Percentiles rank a stretch among this genome's conserved stretches.
These are phyloP conservation scores for Lachnellula subtilissima DNA, from an alignment of 2,329 filamentous ascomycete genomes.

Conservation along the genomic window DNA sequence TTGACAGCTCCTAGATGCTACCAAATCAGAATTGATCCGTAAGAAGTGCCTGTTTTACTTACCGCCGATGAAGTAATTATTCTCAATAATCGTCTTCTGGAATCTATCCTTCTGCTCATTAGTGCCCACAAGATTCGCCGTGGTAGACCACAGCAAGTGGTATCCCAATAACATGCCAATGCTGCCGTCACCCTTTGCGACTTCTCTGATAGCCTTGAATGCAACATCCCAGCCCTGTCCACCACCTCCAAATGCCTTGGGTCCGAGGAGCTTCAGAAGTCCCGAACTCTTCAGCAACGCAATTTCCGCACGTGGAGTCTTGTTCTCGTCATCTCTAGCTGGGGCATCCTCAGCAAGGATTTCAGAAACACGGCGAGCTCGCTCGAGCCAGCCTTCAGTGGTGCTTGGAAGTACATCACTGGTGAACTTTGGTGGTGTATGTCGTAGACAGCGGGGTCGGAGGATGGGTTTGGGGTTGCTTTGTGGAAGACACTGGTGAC, in stretches of 20 bases:
- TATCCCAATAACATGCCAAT: constrained; percentile 63
- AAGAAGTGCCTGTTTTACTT: constrained; percentile 3
- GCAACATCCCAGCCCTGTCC: constrained; percentile 50
- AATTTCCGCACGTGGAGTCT: constrained; percentile 47
- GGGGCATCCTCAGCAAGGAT: constrained; percentile 46
- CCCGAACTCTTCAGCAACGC: constrained; percentile 47
- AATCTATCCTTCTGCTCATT: constrained; percentile 53
- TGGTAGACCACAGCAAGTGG: constrained; percentile 59
- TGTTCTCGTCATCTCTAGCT: constrained; percentile 46
- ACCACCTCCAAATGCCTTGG: constrained; percentile 47
- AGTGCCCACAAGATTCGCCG: constrained; percentile 55
- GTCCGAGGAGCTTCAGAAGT: constrained; percentile 46
- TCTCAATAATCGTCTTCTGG: constrained; percentile 53
- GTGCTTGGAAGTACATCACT: constrained; percentile 35
- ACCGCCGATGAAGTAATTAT: constrained; percentile 63
- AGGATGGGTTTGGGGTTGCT: constrained; percentile 11
- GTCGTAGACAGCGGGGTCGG: constrained; percentile 39
- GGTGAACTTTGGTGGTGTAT: constrained; percentile 36
- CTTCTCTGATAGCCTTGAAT: constrained; percentile 56
- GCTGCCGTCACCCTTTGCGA: constrained; percentile 61
- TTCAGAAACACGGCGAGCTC: constrained; percentile 44
- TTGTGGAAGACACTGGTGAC: neutral
- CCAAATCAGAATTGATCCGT: neutral
- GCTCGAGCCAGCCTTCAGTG: constrained; percentile 41
- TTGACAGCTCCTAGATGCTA: constrained; percentile 49